These are phyloP conservation scores for Ilyonectria sp. DNA, from an alignment of 2,329 filamentous ascomycete genomes.

Conservation along the genomic window DNA sequence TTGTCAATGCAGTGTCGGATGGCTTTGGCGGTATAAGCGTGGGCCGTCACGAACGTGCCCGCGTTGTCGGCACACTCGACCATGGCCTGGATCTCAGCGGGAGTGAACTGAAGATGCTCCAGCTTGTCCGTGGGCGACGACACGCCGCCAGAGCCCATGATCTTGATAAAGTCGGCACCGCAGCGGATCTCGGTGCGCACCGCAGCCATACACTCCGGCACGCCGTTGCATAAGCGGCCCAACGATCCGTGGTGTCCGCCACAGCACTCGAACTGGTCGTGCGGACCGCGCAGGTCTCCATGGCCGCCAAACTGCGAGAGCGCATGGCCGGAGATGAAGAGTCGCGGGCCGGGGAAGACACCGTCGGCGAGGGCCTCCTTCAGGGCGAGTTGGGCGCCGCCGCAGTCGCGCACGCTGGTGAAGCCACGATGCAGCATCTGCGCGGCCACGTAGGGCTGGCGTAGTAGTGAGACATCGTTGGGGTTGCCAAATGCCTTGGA, in stretches of 20 bases:
- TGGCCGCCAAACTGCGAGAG: constrained; percentile 73
- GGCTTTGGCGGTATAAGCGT: constrained; percentile 68
- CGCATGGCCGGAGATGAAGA: constrained; percentile 69
- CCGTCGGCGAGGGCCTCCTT: constrained; percentile 69
- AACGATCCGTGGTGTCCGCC: constrained; percentile 53
- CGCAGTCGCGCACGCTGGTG: constrained; percentile 71
- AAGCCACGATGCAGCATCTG: constrained; percentile 71
- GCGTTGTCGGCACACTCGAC: constrained; percentile 63
- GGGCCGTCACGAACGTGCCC: constrained; percentile 69
- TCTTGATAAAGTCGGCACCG: constrained; percentile 74
- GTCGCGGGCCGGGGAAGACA: constrained; percentile 66
- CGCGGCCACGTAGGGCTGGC: constrained; percentile 62
- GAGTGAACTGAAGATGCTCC: constrained; percentile 68
- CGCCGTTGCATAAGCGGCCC: constrained; percentile 66
- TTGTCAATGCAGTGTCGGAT: constrained; percentile 64
- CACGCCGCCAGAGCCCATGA: constrained; percentile 73
- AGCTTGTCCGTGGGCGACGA: constrained; percentile 68
- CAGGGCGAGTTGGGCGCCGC: constrained; percentile 67
- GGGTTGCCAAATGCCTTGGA: constrained; percentile 49
- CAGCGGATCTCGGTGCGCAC: constrained; percentile 68
- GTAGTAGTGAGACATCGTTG: constrained; percentile 55
- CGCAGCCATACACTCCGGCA: constrained; percentile 66
- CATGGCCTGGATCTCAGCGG: constrained; percentile 69
- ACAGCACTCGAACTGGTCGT: constrained; percentile 60
- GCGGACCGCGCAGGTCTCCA: constrained; percentile 62